A percentile compares a stretch with the other conserved stretches of the same genome.
Conservation (phyloP, 2,329 filamentous ascomycete species). For the Leptosphaerulina australis region DNA sequence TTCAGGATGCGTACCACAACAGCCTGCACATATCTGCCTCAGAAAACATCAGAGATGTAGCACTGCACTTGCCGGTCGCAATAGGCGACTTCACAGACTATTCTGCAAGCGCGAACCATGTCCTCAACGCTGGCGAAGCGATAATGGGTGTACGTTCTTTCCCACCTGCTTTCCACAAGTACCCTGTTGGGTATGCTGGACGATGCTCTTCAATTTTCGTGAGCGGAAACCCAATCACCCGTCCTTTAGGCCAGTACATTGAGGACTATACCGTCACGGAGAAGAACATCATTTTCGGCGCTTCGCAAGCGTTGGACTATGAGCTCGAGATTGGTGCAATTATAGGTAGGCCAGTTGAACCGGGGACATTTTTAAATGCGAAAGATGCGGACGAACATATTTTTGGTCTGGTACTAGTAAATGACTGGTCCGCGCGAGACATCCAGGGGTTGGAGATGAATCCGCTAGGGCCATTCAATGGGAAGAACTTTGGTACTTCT, state of each 20-base stretch:
- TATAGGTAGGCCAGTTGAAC: slow-evolving; percentile 50
- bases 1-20: slow-evolving; percentile 46
- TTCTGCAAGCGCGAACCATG: slow-evolving; percentile 60
- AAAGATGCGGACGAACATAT: slow-evolving; percentile 59
- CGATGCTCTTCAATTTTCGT: slow-evolving; percentile 60
- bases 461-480: slow-evolving; percentile 65
- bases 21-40: slow-evolving; percentile 20
- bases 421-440: slow-evolving; percentile 69
- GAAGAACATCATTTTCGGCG: slow-evolving; percentile 58
- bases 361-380: slow-evolving; percentile 50
- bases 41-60: slow-evolving; percentile 50
- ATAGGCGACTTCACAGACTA: slow-evolving; percentile 66
- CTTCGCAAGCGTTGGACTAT: slow-evolving; percentile 54
- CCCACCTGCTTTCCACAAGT: slow-evolving; percentile 39
- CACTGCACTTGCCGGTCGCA: slow-evolving; percentile 61
- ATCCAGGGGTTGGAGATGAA: slow-evolving; percentile 67
- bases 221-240: slow-evolving; percentile 51
- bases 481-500: slow-evolving; percentile 65
- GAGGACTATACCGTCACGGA: slow-evolving; percentile 45
- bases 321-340: slow-evolving; percentile 58
- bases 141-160: slow-evolving; percentile 29
- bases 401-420: slow-evolving; percentile 67
- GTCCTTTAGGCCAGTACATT: slow-evolving; percentile 38
- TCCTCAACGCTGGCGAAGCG: slow-evolving; percentile 56
- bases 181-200: slow-evolving; percentile 60